phyloP scores from a whole-genome alignment of 768 basidiomycete genomes.

The Termitomyces sp. region DNA sequence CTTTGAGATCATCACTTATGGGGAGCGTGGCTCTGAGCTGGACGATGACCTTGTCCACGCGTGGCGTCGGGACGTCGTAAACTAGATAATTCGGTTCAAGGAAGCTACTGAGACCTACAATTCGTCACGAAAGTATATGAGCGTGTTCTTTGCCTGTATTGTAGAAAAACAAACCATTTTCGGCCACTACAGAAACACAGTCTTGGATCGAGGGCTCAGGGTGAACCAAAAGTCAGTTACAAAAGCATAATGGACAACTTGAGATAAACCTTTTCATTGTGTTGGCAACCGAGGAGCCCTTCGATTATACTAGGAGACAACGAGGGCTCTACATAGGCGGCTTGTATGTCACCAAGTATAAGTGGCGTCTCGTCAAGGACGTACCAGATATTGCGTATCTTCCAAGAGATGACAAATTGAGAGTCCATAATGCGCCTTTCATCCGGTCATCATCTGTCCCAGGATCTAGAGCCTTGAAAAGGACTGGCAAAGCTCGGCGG shows the following conservation, averaged over 20 bases:
- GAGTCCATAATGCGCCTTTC: slow-evolving; percentile 84
- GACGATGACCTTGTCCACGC: slow-evolving; percentile 29
- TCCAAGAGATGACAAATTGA: slow-evolving; percentile 62
- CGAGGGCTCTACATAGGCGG: slow-evolving; percentile 48
- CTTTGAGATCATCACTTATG: slow-evolving; percentile 20
- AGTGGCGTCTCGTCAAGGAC: slow-evolving; percentile 6
- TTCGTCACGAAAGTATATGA: not conserved
- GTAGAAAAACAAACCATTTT: slow-evolving; percentile 44
- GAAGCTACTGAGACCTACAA: slow-evolving; percentile 51
- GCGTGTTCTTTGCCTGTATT: not conserved
- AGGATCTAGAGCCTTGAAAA: slow-evolving; percentile 54
- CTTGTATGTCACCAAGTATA: not conserved
- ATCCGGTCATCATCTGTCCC: slow-evolving; percentile 84
- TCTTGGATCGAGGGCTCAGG: slow-evolving; percentile 71
- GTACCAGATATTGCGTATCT: slow-evolving; percentile 45
- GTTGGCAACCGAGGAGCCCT: slow-evolving; percentile 65
- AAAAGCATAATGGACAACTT: not conserved
- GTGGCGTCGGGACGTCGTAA: slow-evolving; percentile 43
- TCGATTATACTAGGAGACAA: slow-evolving; percentile 53
- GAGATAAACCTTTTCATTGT: slow-evolving; percentile 68
- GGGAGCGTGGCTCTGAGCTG: slow-evolving; percentile 32
- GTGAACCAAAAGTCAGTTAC: not conserved
- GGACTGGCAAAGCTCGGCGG: slow-evolving; percentile 50
- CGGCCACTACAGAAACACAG: slow-evolving; percentile 55
- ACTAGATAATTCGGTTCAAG: slow-evolving; percentile 55